Evolutionary conservation across 2,329 filamentous ascomycete species (phyloP).

Genomic region (Thielaviopsis ethacetica): DNA sequence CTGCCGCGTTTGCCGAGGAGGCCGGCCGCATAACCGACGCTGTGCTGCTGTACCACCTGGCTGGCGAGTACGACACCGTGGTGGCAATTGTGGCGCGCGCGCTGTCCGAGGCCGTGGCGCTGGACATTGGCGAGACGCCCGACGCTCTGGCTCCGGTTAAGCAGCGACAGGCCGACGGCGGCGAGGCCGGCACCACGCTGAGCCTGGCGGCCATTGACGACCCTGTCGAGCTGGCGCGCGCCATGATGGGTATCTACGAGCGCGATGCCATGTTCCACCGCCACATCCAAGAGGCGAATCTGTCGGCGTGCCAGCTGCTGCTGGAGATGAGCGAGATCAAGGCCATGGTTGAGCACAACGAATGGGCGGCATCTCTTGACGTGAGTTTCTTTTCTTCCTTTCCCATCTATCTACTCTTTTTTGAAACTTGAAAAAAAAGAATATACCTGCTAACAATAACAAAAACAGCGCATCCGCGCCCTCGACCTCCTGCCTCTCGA

Average conservation of each 20-base stretch:
- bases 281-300: constrained; percentile 39
- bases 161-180: constrained; percentile 44
- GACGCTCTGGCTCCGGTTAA: constrained; percentile 67
- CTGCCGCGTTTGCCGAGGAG: constrained; percentile 83
- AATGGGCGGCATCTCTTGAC: constrained; percentile 42
- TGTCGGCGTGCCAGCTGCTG: constrained; percentile 37
- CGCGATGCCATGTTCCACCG: constrained; percentile 43
- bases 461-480: constrained; percentile 47
- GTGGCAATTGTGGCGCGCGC: constrained; percentile 77
- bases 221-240: constrained; percentile 40
- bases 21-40: constrained; percentile 87
- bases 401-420: constrained; percentile 9
- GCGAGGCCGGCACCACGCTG: constrained; percentile 31
- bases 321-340: constrained; percentile 47
- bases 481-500: constrained; percentile 69
- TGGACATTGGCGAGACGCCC: constrained; percentile 70
- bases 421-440: too few relatives aligned
- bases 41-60: constrained; percentile 84
- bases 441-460: too few relatives aligned
- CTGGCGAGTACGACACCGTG: constrained; percentile 91
- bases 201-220: constrained; percentile 37
- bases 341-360: constrained; percentile 33
- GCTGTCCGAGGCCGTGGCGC: constrained; percentile 73
- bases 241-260: constrained; percentile 49
- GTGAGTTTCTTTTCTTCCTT: constrained; percentile 23